Evolutionary conservation across 441 rosid genomes (phyloP), one percentile per base, ranked within the genome.

Genomic region (Corymbia calophylla): DNA sequence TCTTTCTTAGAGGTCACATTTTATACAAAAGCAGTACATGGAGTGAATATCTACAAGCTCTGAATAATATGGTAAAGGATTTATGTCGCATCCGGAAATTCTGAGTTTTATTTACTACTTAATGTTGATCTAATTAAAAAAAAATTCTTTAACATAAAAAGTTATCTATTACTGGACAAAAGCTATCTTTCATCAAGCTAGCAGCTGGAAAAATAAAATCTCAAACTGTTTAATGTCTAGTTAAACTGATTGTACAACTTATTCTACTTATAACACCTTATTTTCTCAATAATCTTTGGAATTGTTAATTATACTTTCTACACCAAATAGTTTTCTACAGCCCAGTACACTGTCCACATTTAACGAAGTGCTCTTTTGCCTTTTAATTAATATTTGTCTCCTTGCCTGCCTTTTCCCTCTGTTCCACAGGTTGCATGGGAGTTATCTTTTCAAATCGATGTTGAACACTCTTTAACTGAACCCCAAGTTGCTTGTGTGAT

Each of bases 401-500:
- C 81, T 32, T 89, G 87, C 60, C 48, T 82, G 29, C 60, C 70
- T 89, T 88, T 89, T 89, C 90, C 29, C 87, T 60, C 58, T 88
- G 55, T 91, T 89, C 91, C 93, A 91, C 93, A 98, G 99, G 97
- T 98, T 90, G 92, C 96, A 47, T 84, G 89, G 91, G 97, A 96
- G 92, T 93, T 96, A 81, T 95, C 95, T 70, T 96, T 95, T 93
- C 99, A 94, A 92, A 92, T 97, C 93, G 87, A 88, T 87, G 92
- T 95, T 27, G 95, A 95, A 87, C 77, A 89, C 91, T 93, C 95
- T 58, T 94, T 97, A 88, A 95, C 98, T 5, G 99, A 98, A 92
- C 99, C 99, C 88, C 92, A 94, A 92, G 97, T 98, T 89, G 97
- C 97, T 32, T 95, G 92, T 92, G 92, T 91, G 87, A 94, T 96